These are phyloP conservation scores for Planoprotostelium fungivorum DNA, from an alignment of 78 protist species.

Conservation along the genomic window DNA sequence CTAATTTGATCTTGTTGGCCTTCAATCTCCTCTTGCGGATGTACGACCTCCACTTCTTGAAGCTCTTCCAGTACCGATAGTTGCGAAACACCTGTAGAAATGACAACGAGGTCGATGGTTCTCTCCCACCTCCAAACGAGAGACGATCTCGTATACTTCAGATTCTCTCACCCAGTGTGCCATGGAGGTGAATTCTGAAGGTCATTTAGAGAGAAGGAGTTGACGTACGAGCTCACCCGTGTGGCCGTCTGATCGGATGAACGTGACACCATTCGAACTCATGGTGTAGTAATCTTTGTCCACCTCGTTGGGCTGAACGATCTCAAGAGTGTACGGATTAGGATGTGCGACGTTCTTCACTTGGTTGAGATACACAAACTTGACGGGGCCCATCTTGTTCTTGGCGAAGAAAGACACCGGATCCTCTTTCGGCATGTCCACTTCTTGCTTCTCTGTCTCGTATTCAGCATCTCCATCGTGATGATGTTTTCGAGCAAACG, in stretches of 20 bases:
- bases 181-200: constrained; percentile 9
- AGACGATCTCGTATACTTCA: neutral
- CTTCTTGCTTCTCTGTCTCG: neutral
- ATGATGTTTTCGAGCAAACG: neutral
- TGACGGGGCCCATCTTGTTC: constrained; percentile 4
- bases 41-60: neutral
- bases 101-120: neutral
- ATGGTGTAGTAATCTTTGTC: constrained; percentile 2
- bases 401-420: constrained; percentile 3
- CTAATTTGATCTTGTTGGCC: neutral
- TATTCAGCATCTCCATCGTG: neutral
- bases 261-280: constrained; percentile 6
- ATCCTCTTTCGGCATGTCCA: neutral
- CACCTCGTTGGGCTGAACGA: neutral
- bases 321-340: neutral
- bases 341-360: neutral
- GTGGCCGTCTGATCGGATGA: neutral
- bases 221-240: neutral
- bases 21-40: neutral
- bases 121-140: neutral
- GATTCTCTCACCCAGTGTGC: constrained; percentile 3
- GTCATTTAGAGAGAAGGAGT: no score
- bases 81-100: neutral
- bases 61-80: constrained; percentile 2
- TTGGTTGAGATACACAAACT: constrained; percentile 10